A percentile compares a stretch with the other conserved stretches of the same genome.
phyloP scores from a whole-genome alignment of 306 rosid genomes.

The Arachis stenosperma region DNA sequence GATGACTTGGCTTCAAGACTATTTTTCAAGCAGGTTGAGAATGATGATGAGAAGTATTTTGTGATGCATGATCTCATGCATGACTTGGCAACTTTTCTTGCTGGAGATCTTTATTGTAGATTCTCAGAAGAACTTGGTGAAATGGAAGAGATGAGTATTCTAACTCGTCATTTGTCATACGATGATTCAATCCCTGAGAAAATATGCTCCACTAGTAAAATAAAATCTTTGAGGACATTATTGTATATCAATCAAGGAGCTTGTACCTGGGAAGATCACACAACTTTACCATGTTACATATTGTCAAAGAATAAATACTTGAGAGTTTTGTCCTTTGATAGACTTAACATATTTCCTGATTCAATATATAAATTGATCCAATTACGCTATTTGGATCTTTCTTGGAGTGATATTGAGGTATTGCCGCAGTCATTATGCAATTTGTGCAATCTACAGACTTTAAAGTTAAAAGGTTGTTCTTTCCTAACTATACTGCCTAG shows the following conservation, averaged over 20 bases:
- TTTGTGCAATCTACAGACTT: conserved; percentile 19
- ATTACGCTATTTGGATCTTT: conserved; percentile 12
- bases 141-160: not conserved
- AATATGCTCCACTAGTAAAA: not conserved
- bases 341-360: not conserved
- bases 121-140: too few relatives aligned
- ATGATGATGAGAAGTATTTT: not conserved
- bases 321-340: fast-evolving
- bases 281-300: not conserved
- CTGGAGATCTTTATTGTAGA: too few relatives aligned
- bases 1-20: not conserved
- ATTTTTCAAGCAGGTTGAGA: not conserved
- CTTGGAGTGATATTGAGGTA: fast-evolving
- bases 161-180: conserved; percentile 9
- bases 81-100: too few relatives aligned
- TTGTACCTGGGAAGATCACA: not conserved
- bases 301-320: not conserved
- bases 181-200: not conserved
- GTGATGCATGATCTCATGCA: conserved; percentile 30
- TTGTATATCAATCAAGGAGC: not conserved
- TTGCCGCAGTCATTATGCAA: conserved; percentile 3
- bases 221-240: not conserved
- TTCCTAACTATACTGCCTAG: not conserved
- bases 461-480: fast-evolving
- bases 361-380: not conserved